A percentile compares a stretch with the other conserved stretches of the same genome.
Conservation (phyloP, 2,329 filamentous ascomycete genomes). For the Rhinocladiella mackenziei region DNA sequence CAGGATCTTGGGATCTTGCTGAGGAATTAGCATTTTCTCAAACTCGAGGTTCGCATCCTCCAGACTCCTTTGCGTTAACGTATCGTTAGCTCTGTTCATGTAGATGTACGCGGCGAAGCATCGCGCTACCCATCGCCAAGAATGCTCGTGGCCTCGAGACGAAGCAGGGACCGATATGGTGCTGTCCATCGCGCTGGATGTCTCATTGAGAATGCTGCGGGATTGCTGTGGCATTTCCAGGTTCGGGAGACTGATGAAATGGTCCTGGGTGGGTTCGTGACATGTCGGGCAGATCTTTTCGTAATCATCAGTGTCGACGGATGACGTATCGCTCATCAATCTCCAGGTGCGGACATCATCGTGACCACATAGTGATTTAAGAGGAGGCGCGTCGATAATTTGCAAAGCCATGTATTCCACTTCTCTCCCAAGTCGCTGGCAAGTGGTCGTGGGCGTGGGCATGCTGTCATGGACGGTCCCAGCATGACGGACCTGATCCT, state of each 20-base stretch:
- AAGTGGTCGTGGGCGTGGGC: not conserved
- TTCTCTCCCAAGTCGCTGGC: constrained; percentile 20
- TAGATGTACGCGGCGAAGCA: constrained; percentile 31
- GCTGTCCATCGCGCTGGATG: constrained; percentile 4
- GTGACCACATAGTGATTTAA: constrained; percentile 23
- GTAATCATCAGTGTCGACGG: constrained; percentile 18
- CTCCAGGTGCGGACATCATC: constrained; percentile 27
- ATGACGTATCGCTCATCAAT: constrained; percentile 22
- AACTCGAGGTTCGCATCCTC: constrained; percentile 27
- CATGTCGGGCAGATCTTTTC: constrained; percentile 26
- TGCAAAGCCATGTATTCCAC: constrained; percentile 28
- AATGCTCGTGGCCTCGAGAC: constrained; percentile 26
- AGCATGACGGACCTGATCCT: constrained; percentile 13
- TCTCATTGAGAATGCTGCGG: constrained; percentile 23
- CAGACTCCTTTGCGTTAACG: constrained; percentile 21
- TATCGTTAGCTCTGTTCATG: constrained; percentile 21
- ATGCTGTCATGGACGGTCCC: not conserved
- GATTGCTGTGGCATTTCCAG: constrained; percentile 12
- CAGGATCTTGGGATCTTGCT: constrained; percentile 25
- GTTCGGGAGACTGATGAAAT: constrained; percentile 27
- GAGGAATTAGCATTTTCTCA: constrained; percentile 18
- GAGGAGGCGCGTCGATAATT: constrained; percentile 19
- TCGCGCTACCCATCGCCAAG: constrained; percentile 29
- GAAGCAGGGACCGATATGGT: constrained; percentile 24
- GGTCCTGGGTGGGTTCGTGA: constrained; percentile 20